Conservation (phyloP, 352 stramenopile genomes). For the Lagenidium sp. region DNA sequence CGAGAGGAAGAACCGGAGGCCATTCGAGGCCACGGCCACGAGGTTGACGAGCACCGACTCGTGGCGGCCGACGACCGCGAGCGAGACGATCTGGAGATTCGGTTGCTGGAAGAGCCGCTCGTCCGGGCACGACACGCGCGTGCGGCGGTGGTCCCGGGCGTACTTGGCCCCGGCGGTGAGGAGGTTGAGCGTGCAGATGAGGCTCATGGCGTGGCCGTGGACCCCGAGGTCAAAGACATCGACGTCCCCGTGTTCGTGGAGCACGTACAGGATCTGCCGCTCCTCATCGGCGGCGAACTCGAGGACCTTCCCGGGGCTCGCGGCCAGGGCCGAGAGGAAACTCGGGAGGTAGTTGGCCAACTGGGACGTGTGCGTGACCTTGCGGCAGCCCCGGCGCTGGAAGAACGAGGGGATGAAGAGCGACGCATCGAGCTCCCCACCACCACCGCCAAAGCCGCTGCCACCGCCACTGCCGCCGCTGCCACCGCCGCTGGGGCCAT, state of each 20-base stretch:
- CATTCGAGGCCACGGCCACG: slow-evolving; percentile 89
- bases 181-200: slow-evolving; percentile 63
- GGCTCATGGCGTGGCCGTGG: slow-evolving; percentile 39
- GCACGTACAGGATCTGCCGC: slow-evolving; percentile 87
- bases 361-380: slow-evolving; percentile 88
- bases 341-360: slow-evolving; percentile 69
- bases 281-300: slow-evolving; percentile 86
- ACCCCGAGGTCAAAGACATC: slow-evolving; percentile 65
- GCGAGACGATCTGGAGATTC: slow-evolving; percentile 59
- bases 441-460: slow-evolving; percentile 1
- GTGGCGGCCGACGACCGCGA: slow-evolving; percentile 49
- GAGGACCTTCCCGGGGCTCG: slow-evolving; percentile 74
- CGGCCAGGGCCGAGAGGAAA: slow-evolving; percentile 70
- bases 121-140: slow-evolving; percentile 73
- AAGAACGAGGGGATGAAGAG: slow-evolving; percentile 27
- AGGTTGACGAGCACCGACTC: slow-evolving; percentile 85
- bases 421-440: slow-evolving; percentile 16
- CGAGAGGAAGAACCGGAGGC: slow-evolving; percentile 93
- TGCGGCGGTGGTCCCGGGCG: slow-evolving; percentile 73
- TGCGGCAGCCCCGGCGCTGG: slow-evolving; percentile 63
- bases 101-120: slow-evolving; percentile 66
- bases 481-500: slow-evolving; percentile 24
- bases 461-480: not conserved
- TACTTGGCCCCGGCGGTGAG: slow-evolving; percentile 69
- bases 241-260: slow-evolving; percentile 77